Evolutionary conservation across 768 basidiomycete species (phyloP).

Genomic region (Tricholoma sp.): DNA sequence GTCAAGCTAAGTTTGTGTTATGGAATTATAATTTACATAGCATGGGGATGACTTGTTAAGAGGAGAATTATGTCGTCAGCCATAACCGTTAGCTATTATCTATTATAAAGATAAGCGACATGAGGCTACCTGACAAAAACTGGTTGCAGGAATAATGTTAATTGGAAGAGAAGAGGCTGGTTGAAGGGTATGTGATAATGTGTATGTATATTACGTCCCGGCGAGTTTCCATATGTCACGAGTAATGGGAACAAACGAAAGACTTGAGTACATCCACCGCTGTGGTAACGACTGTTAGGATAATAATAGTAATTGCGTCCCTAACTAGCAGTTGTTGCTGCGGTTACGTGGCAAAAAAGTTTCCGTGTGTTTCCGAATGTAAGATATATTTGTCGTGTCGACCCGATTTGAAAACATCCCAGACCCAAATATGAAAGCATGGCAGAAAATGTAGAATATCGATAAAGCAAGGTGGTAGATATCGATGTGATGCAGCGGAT

Average conservation of each 20-base stretch:
- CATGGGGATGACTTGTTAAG: too few species aligned
- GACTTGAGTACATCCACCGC: background rate
- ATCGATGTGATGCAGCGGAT: background rate
- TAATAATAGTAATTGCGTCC: background rate
- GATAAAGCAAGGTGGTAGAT: background rate
- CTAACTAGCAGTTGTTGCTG: background rate
- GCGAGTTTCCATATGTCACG: background rate
- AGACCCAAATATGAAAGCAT: background rate
- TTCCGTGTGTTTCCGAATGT: background rate
- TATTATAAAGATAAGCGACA: too few species aligned
- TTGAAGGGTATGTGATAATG: background rate
- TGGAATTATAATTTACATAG: too few species aligned
- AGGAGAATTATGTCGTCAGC: too few species aligned
- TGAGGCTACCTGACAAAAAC: background rate
- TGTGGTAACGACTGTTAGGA: background rate
- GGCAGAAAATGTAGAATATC: background rate
- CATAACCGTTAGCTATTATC: too few species aligned
- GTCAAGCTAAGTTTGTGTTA: too few species aligned
- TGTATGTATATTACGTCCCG: background rate
- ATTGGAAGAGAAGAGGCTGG: background rate
- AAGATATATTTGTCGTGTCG: background rate
- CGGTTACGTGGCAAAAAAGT: background rate
- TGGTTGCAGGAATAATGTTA: too few species aligned
- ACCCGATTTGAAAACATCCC: background rate
- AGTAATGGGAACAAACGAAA: background rate